Percentiles rank a stretch among this genome's conserved stretches.
Conservation (phyloP, 2,329 filamentous ascomycete genomes). For the Dendryphion nanum region DNA sequence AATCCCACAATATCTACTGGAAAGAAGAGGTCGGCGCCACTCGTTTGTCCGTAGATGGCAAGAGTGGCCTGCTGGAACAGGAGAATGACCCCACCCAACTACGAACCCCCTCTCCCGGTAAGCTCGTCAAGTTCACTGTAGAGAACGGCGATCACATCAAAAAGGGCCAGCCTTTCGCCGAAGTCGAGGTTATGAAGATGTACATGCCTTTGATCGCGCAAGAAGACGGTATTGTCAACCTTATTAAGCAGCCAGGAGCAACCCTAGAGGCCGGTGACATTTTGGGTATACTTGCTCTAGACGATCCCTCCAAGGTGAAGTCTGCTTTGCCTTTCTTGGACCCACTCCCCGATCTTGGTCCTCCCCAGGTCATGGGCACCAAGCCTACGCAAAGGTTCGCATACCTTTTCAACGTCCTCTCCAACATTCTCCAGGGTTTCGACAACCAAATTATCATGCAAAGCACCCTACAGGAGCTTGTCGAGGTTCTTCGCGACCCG, state of each 20-base stretch:
- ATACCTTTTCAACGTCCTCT: constrained; percentile 72
- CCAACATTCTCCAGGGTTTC: constrained; percentile 87
- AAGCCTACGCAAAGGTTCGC: constrained; percentile 89
- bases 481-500: constrained; percentile 84
- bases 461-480: constrained; percentile 77
- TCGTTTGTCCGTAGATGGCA: constrained; percentile 92
- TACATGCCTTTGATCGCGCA: constrained; percentile 97
- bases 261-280: constrained; percentile 97
- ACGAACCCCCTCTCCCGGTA: constrained; percentile 89
- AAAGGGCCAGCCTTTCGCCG: constrained; percentile 89
- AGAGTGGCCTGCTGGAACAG: constrained; percentile 96
- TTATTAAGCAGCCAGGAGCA: constrained; percentile 99
- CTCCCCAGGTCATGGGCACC: constrained; percentile 81
- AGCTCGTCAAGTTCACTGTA: constrained; percentile 96
- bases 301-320: constrained; percentile 95
- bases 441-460: constrained; percentile 98
- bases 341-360: constrained; percentile 81
- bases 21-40: constrained; percentile 97
- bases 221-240: constrained; percentile 93
- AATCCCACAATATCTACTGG: constrained; percentile 99
- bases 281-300: constrained; percentile 91
- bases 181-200: constrained; percentile 99
- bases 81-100: constrained; percentile 99
- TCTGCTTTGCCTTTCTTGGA: constrained; percentile 92
- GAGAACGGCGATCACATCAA: constrained; percentile 93